phyloP scores from a whole-genome alignment of 768 basidiomycete genomes.

The Termitomyces sp. region DNA sequence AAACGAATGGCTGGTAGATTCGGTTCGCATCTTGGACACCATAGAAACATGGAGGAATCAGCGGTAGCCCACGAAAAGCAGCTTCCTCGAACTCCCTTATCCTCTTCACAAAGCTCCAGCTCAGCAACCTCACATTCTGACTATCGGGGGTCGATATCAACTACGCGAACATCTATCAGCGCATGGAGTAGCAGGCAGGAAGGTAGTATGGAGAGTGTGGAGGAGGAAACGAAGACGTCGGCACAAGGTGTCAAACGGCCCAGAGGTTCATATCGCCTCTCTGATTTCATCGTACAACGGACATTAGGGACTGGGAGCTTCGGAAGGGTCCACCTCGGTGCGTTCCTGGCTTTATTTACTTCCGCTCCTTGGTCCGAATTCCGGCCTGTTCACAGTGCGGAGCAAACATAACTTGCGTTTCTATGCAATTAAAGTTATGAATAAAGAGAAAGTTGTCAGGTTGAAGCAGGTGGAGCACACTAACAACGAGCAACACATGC shows the following conservation, averaged over 20 bases:
- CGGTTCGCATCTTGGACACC: slow-evolving; percentile 35
- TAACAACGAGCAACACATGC: slow-evolving; percentile 88
- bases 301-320: slow-evolving; percentile 95
- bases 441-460: slow-evolving; percentile 87
- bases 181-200: slow-evolving; percentile 39
- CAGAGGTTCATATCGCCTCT: slow-evolving; percentile 66
- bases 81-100: slow-evolving; percentile 25
- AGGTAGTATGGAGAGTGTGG: slow-evolving; percentile 32
- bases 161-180: slow-evolving; percentile 58
- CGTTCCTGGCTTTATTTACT: slow-evolving; percentile 9
- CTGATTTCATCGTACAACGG: slow-evolving; percentile 77
- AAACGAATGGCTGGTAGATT: slow-evolving; percentile 52
- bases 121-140: slow-evolving; percentile 37
- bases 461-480: slow-evolving; percentile 98
- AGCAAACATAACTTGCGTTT: slow-evolving; percentile 94
- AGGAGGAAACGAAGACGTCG: slow-evolving; percentile 19
- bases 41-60: slow-evolving; percentile 18
- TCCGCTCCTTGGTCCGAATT: slow-evolving; percentile 5
- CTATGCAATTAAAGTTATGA: slow-evolving; percentile 93
- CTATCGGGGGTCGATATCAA: slow-evolving; percentile 67
- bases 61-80: slow-evolving; percentile 14
- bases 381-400: slow-evolving; percentile 48
- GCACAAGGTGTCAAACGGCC: slow-evolving; percentile 36
- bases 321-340: slow-evolving; percentile 91
- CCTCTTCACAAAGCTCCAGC: slow-evolving; percentile 27